These are phyloP conservation scores for Nakazawaea anatomiae DNA, from an alignment of 805 yeast species.

Conservation along the genomic window DNA sequence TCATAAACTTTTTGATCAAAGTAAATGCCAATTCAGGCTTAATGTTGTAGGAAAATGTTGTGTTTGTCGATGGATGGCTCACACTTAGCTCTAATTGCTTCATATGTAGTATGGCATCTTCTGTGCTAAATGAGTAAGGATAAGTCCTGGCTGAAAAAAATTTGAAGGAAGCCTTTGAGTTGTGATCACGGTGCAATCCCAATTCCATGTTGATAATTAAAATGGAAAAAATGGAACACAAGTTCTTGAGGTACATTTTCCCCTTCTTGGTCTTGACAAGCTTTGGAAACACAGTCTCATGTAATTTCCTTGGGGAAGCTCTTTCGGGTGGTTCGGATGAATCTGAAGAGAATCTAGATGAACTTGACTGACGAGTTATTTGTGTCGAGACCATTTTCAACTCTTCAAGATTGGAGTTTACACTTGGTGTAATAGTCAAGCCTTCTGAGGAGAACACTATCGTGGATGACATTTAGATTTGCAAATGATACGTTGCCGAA, in stretches of 20 bases:
- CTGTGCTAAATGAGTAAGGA: slow-evolving; percentile 48
- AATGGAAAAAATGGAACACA: slow-evolving; percentile 55
- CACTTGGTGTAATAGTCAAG: not conserved
- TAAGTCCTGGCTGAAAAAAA: slow-evolving; percentile 24
- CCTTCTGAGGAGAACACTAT: not conserved
- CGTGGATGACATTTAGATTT: too few relatives aligned
- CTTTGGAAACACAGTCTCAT: slow-evolving; percentile 36
- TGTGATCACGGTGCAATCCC: not conserved
- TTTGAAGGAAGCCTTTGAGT: slow-evolving; percentile 11
- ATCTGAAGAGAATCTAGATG: not conserved
- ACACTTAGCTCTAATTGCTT: slow-evolving; percentile 39
- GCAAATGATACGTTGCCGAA: too few relatives aligned
- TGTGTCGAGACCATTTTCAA: not conserved
- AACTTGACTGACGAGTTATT: not conserved
- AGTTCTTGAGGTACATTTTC: slow-evolving; percentile 45
- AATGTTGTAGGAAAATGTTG: slow-evolving; percentile 50
- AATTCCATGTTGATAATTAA: slow-evolving; percentile 31
- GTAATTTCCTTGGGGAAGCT: slow-evolving; percentile 21
- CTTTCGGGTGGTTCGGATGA: not conserved
- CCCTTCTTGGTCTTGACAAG: slow-evolving; percentile 50
- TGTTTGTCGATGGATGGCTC: slow-evolving; percentile 42
- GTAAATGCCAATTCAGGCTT: slow-evolving; percentile 41
- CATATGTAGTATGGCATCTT: slow-evolving; percentile 50
- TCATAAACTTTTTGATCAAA: slow-evolving; percentile 46
- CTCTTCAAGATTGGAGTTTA: not conserved